Evolutionary conservation across 2,329 filamentous ascomycete species (phyloP).

Genomic region (Diaporthe nobilis): DNA sequence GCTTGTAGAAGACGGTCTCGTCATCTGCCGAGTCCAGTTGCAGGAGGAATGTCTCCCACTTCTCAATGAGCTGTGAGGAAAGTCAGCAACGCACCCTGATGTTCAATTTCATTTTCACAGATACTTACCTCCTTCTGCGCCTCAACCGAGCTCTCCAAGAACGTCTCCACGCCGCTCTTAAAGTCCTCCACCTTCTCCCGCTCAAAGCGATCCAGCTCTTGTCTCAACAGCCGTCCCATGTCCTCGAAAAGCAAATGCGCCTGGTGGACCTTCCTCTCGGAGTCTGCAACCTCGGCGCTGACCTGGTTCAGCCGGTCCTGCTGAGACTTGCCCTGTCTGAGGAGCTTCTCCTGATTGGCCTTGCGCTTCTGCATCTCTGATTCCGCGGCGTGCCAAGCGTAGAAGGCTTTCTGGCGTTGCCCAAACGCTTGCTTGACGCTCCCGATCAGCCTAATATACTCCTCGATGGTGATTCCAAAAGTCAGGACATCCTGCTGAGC

Average conservation of each 20-base stretch:
- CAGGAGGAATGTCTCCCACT: slow-evolving; percentile 98
- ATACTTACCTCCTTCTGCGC: slow-evolving; percentile 93
- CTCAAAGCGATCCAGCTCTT: slow-evolving; percentile 94
- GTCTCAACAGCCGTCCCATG: slow-evolving; percentile 94
- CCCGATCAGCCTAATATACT: slow-evolving; percentile 96
- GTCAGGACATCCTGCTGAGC: slow-evolving; percentile 97
- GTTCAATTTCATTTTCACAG: not conserved
- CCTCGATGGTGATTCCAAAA: slow-evolving; percentile 96
- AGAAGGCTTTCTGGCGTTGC: slow-evolving; percentile 95
- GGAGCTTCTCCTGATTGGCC: slow-evolving; percentile 90
- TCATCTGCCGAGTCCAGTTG: slow-evolving; percentile 96
- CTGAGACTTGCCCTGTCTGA: slow-evolving; percentile 94
- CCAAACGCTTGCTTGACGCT: slow-evolving; percentile 94
- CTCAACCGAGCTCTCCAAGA: slow-evolving; percentile 95
- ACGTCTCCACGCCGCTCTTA: slow-evolving; percentile 97
- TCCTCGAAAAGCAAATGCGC: slow-evolving; percentile 93
- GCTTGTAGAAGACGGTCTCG: slow-evolving; percentile 76
- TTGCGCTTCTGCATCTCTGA: slow-evolving; percentile 92
- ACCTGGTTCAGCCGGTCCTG: slow-evolving; percentile 95
- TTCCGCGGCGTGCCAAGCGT: slow-evolving; percentile 93
- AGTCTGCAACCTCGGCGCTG: slow-evolving; percentile 93
- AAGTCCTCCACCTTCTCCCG: slow-evolving; percentile 99
- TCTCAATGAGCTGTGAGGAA: slow-evolving; percentile 74
- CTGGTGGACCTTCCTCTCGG: slow-evolving; percentile 93
- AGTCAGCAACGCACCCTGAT: slow-evolving; percentile 45